Percentiles rank a stretch among this genome's conserved stretches.
Conservation (phyloP, 768 basidiomycete species). For the Suillus alpinus region DNA sequence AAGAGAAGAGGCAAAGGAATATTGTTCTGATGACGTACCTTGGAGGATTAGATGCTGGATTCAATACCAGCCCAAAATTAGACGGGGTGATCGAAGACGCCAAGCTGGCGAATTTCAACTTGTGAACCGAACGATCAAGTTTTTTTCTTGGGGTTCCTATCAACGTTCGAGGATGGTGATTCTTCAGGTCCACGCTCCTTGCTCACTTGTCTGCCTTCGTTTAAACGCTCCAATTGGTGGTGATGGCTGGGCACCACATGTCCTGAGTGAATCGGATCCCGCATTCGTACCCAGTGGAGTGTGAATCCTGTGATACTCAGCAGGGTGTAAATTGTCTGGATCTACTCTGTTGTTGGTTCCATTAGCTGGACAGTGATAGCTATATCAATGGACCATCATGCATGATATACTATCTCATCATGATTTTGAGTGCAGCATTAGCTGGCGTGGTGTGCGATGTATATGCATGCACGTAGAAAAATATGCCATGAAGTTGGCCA, state of each 20-base stretch:
- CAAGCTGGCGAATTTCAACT: background rate
- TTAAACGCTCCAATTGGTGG: background rate
- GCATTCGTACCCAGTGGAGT: background rate
- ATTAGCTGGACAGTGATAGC: background rate
- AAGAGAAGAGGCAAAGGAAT: background rate
- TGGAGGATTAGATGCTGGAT: slow-evolving; percentile 10
- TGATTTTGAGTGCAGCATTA: background rate
- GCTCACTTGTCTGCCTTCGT: background rate
- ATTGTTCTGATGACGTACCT: slow-evolving; percentile 13
- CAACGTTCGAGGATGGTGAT: background rate
- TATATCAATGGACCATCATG: background rate
- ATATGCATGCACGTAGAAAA: background rate
- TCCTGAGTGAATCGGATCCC: too few species aligned
- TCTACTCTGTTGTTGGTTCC: background rate
- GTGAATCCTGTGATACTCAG: background rate
- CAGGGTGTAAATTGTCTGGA: background rate
- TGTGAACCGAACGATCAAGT: background rate
- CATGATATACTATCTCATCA: too few species aligned
- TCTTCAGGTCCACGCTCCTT: background rate
- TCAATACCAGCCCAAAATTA: background rate
- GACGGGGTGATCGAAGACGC: background rate
- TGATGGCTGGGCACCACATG: background rate
- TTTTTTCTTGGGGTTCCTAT: background rate
- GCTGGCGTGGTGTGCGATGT: background rate
- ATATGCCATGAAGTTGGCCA: background rate